Evolutionary conservation across 2,329 filamentous ascomycete genomes (phyloP).

Genomic region (Ilyonectria sp.): DNA sequence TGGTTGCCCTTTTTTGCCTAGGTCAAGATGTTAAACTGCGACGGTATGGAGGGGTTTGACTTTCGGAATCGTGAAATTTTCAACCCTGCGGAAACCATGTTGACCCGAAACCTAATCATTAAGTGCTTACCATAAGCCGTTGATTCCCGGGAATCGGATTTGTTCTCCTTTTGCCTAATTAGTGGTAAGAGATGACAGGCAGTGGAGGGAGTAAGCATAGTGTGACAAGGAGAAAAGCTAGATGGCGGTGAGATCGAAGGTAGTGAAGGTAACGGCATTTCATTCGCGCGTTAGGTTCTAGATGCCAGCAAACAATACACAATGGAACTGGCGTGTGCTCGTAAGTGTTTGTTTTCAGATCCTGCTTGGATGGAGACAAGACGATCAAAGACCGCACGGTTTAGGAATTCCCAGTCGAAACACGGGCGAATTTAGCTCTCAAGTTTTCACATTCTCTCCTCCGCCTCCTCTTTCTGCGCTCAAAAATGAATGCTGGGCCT

Average conservation of each 20-base stretch:
- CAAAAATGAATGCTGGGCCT: not conserved
- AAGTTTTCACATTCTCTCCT: not conserved
- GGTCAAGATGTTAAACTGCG: not conserved
- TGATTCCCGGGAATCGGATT: not conserved
- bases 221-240: not conserved
- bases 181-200: not conserved
- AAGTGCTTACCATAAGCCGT: no score
- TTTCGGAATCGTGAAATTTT: not conserved
- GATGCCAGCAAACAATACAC: not conserved
- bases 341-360: not conserved
- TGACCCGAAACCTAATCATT: not conserved
- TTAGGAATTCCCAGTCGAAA: no score
- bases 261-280: not conserved
- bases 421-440: no score
- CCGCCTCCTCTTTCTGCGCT: not conserved
- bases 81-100: not conserved
- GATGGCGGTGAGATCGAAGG: not conserved
- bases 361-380: not conserved
- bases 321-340: not conserved
- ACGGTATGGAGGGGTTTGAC: not conserved
- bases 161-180: not conserved
- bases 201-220: not conserved
- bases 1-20: no score
- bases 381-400: not conserved
- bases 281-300: not conserved